phyloP scores from a whole-genome alignment of 306 rosid genomes.

The Mimosa bimucronata region DNA sequence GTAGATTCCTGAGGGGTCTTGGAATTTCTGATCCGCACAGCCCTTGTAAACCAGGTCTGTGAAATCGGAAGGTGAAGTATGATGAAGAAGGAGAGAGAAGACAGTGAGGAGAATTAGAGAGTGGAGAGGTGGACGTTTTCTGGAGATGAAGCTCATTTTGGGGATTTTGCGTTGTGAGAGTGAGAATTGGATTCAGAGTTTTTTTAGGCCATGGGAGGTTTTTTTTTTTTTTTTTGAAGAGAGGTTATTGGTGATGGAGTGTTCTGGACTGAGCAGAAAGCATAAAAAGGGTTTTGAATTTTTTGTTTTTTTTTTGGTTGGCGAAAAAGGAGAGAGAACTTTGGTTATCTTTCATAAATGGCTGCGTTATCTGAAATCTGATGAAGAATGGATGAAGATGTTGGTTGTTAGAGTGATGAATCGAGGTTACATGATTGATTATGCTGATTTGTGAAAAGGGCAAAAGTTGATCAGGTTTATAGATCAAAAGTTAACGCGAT shows the following conservation, averaged over 20 bases:
- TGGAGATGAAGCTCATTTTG: conserved; percentile 45
- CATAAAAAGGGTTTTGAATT: not conserved
- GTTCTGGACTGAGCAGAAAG: conserved; percentile 24
- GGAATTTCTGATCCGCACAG: conserved; percentile 67
- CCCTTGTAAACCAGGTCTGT: conserved; percentile 73
- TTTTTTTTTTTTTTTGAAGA: no score
- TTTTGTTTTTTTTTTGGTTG: not conserved
- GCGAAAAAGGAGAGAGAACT: not conserved
- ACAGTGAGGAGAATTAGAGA: conserved; percentile 19
- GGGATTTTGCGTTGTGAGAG: not conserved
- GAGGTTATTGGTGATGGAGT: not conserved
- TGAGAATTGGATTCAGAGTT: not conserved
- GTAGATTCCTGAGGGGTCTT: conserved; percentile 53
- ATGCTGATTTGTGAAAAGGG: not conserved
- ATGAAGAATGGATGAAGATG: not conserved
- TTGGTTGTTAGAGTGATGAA: not conserved
- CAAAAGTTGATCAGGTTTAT: not conserved
- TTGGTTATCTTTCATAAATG: not conserved
- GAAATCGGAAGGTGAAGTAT: conserved; percentile 43
- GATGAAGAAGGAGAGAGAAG: not conserved
- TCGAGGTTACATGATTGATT: not conserved
- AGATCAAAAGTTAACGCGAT: conserved; percentile 18
- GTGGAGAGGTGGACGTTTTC: conserved; percentile 13
- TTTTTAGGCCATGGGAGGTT: conserved; percentile 20
- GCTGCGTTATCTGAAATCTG: not conserved